Conservation (phyloP, 2,329 filamentous ascomycete species). For the Beauveria bassiana region DNA sequence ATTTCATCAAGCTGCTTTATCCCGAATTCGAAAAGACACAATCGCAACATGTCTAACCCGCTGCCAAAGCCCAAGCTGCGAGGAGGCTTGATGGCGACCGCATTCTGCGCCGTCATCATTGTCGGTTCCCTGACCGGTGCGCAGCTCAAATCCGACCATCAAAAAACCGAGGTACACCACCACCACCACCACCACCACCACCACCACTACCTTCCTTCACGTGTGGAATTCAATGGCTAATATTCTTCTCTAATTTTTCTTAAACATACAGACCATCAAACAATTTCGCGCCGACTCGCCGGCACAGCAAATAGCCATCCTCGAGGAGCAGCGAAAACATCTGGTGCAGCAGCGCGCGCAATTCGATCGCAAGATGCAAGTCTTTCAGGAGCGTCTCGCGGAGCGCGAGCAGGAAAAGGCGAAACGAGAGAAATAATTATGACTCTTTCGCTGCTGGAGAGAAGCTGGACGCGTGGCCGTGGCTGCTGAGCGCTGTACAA, state of each 20-base stretch:
- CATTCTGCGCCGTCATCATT: constrained; percentile 38
- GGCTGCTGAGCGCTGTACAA: neutral
- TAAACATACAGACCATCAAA: constrained; percentile 21
- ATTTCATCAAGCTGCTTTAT: no score
- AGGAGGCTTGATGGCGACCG: constrained; percentile 31
- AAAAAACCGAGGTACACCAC: constrained; percentile 33
- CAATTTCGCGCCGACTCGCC: constrained; percentile 31
- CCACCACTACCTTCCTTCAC: no score
- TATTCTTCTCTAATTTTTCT: no score
- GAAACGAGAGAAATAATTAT: neutral
- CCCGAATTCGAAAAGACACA: neutral
- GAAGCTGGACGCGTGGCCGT: neutral
- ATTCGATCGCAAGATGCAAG: constrained; percentile 35
- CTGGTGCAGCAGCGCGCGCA: constrained; percentile 31
- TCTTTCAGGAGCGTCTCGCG: constrained; percentile 31
- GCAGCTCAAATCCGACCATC: constrained; percentile 39
- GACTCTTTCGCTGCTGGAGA: no score
- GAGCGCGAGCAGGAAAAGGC: constrained; percentile 24
- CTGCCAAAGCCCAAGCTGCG: constrained; percentile 25
- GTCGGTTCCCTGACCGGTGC: constrained; percentile 42
- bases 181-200: neutral
- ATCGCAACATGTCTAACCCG: constrained; percentile 12
- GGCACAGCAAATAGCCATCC: constrained; percentile 37
- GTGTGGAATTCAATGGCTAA: neutral
- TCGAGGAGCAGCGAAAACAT: constrained; percentile 34